These are phyloP conservation scores for Metahyphopichia silvanorum DNA, from an alignment of 805 yeast genomes.

Conservation along the genomic window DNA sequence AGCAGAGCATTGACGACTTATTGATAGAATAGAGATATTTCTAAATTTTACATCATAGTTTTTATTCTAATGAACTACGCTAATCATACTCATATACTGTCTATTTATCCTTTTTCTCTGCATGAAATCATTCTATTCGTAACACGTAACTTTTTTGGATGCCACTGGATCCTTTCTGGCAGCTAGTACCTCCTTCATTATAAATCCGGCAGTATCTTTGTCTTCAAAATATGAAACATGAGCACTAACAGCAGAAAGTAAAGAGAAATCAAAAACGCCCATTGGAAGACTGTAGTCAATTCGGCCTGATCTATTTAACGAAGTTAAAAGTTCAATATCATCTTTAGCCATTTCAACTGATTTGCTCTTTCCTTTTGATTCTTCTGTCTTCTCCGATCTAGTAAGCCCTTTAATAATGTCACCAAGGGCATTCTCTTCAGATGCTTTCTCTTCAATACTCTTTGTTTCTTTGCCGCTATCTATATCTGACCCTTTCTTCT, in stretches of 20 bases:
- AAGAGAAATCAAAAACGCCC: conserved; percentile 74
- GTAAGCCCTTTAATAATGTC: conserved; percentile 34
- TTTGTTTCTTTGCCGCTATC: conserved; percentile 4
- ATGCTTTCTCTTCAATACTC: conserved; percentile 11
- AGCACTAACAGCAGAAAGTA: conserved; percentile 79
- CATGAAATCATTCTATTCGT: too few species aligned
- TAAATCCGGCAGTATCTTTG: conserved; percentile 75
- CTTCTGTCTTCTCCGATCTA: conserved; percentile 12
- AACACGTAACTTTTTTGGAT: conserved; percentile 24
- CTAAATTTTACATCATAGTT: too few species aligned
- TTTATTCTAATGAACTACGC: neutral
- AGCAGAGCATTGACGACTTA: conserved; percentile 75
- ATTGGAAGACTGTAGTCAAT: conserved; percentile 79
- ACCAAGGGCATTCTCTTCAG: conserved; percentile 37
- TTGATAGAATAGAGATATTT: conserved; percentile 29
- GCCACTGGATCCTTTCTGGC: conserved; percentile 17
- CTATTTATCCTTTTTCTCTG: conserved; percentile 2
- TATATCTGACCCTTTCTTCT: conserved; percentile 1
- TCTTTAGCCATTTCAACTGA: conserved; percentile 24
- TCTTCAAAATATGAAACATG: conserved; percentile 90
- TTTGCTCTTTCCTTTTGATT: conserved; percentile 15
- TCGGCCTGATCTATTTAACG: conserved; percentile 69
- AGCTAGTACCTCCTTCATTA: conserved; percentile 55
- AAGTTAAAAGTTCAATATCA: conserved; percentile 33
- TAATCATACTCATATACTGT: neutral